Base-by-base conservation (phyloP, 768 basidiomycete species). In the Naganishia onofrii region DNA sequence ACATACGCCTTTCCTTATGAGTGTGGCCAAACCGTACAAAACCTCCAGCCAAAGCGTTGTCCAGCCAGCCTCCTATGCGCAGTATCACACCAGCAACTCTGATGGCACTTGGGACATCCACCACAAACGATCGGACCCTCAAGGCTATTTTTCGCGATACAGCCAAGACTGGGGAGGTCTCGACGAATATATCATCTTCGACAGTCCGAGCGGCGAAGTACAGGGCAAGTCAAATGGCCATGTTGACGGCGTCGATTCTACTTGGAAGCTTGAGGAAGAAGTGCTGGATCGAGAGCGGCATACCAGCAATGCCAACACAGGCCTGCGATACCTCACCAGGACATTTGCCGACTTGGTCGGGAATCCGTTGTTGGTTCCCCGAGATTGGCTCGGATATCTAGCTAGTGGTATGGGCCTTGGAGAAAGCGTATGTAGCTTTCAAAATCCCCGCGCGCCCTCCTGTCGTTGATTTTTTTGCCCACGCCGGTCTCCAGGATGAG, bases 351-450 rank as follows among this genome's bases (percentile, higher is more conserved):
- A 75, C 48, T n/a, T 80, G 29, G 77, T 77, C 2, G 77, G 76
- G 3, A 72, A 53, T 66, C 79, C 78, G 0, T 68, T 66, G 53
- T 51, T 80, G 23, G 74, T 77, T 2, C 73, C 77, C 19, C 74
- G 78, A 57, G 76, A 78, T 66, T 78, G 76, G 76, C 52, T 78
- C 32, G 77, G 77, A 9, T 80, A 81, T 65, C 72, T 81, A 60
- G 77, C 74, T 13, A 73, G 76, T 71, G 28, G 38, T 44, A 79
- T 81, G 76, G 80, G 79, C 68, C 67, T 77, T 7, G 80, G 77
- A 3, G 80, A 80, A 51, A 74, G 73, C 52, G 79, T 66, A 42
- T 32, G 63, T 65, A 21, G 29, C 1, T 19, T 2, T 1, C 7
- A 19, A 31, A 6, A 23, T 8, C 34, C 29, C 32, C 32, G 2